phyloP scores from a whole-genome alignment of 192 early-diverging fungal species.

The Gonapodya prolifera region DNA sequence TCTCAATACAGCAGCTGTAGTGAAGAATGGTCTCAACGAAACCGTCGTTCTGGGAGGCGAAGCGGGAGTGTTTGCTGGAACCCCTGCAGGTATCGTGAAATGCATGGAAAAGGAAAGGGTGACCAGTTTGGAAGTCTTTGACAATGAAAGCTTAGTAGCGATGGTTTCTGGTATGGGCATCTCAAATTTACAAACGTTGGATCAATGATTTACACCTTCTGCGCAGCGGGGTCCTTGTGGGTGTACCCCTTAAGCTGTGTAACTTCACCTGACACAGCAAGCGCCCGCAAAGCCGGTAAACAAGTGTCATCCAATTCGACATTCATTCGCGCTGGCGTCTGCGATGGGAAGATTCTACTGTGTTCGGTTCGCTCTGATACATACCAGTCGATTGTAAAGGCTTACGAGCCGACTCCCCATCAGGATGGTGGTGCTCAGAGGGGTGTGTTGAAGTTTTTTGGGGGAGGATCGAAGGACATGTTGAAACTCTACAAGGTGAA shows the following conservation, averaged over 20 bases:
- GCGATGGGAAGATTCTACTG: slow-evolving; percentile 42
- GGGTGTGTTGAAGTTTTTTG: slow-evolving; percentile 42
- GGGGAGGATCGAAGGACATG: slow-evolving; percentile 24
- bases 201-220: not conserved
- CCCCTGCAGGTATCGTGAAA: no score
- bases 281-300: not conserved
- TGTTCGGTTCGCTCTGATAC: slow-evolving; percentile 60
- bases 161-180: not conserved
- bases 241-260: not conserved
- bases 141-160: not conserved
- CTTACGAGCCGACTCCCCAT: slow-evolving; percentile 52
- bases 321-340: slow-evolving; percentile 61
- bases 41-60: not conserved
- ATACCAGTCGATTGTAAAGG: slow-evolving; percentile 62
- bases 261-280: not conserved
- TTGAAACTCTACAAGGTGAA: slow-evolving; percentile 45
- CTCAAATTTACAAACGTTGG: not conserved
- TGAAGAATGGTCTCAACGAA: not conserved
- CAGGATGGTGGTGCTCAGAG: slow-evolving; percentile 27
- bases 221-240: not conserved
- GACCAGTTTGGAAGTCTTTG: not conserved
- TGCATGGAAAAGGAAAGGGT: slow-evolving; percentile 5
- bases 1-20: not conserved
- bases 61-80: not conserved
- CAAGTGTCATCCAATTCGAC: slow-evolving; percentile 49